Percentiles rank a stretch among this genome's conserved stretches.
Evolutionary conservation across 805 yeast genomes (phyloP).

Genomic region (Diddensiella transvaalensis): DNA sequence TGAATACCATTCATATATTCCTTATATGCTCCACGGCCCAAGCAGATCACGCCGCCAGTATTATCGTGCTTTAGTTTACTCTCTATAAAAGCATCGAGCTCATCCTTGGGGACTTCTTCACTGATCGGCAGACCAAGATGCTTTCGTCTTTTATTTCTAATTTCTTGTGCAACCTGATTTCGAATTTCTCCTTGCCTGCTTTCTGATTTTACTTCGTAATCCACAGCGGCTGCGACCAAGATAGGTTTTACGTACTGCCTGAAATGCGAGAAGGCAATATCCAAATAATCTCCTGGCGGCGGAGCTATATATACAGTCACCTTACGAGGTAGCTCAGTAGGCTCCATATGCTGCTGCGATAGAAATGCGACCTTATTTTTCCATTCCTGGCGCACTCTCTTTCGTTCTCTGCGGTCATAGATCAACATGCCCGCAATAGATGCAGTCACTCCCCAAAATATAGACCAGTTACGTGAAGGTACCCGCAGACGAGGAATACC

Average conservation of each 20-base stretch:
- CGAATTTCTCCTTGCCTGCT: slow-evolving; percentile 88
- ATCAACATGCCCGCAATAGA: slow-evolving; percentile 67
- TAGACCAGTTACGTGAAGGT: slow-evolving; percentile 91
- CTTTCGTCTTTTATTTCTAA: slow-evolving; percentile 63
- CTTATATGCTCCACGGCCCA: slow-evolving; percentile 95
- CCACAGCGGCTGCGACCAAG: slow-evolving; percentile 77
- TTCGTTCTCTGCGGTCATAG: slow-evolving; percentile 76
- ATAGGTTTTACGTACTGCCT: slow-evolving; percentile 81
- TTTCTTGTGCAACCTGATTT: slow-evolving; percentile 71
- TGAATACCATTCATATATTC: slow-evolving; percentile 89
- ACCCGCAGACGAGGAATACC: slow-evolving; percentile 74
- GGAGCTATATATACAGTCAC: slow-evolving; percentile 85
- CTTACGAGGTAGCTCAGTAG: slow-evolving; percentile 63
- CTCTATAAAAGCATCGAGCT: slow-evolving; percentile 32
- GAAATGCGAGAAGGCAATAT: slow-evolving; percentile 67
- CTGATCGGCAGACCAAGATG: slow-evolving; percentile 27
- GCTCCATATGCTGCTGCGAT: slow-evolving; percentile 45
- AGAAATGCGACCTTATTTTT: slow-evolving; percentile 54
- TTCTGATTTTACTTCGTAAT: slow-evolving; percentile 73
- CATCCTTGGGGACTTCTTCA: slow-evolving; percentile 18
- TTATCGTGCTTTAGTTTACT: slow-evolving; percentile 39
- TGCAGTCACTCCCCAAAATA: slow-evolving; percentile 73
- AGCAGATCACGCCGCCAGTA: slow-evolving; percentile 81
- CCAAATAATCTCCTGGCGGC: slow-evolving; percentile 91
- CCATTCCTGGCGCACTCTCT: slow-evolving; percentile 59